These are phyloP conservation scores for Blakeslea trispora DNA, from an alignment of 371 early-diverging fungal species.

Conservation along the genomic window DNA sequence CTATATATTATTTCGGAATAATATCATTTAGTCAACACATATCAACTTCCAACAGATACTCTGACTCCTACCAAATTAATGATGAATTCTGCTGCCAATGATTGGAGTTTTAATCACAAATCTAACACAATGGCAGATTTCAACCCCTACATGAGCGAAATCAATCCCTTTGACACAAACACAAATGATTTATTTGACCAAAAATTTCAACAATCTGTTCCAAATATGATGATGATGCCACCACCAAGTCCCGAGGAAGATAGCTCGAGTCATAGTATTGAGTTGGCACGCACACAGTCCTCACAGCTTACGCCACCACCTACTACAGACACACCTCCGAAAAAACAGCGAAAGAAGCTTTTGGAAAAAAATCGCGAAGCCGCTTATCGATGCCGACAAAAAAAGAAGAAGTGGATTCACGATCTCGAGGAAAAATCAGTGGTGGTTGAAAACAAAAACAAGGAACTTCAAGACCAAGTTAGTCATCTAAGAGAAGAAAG, in stretches of 20 bases:
- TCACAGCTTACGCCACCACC: conserved; percentile 4
- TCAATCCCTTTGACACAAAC: conserved; percentile 7
- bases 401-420: conserved; percentile 74
- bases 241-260: conserved; percentile 9
- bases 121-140: conserved; percentile 6
- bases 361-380: conserved; percentile 79
- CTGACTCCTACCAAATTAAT: conserved; percentile 24
- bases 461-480: conserved; percentile 57
- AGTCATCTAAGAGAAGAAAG: conserved; percentile 70
- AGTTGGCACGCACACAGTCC: neutral
- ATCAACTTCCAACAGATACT: conserved; percentile 4
- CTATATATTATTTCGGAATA: no score
- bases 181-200: conserved; percentile 5
- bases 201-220: neutral
- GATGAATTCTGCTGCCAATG: conserved; percentile 3
- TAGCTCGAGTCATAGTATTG: neutral
- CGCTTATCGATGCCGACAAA: conserved; percentile 80
- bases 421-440: conserved; percentile 65
- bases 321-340: neutral
- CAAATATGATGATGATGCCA: neutral
- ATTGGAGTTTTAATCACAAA: conserved; percentile 18
- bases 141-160: conserved; percentile 10
- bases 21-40: conserved; percentile 1
- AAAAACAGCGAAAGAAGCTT: conserved; percentile 37
- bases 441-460: conserved; percentile 59